A percentile compares a stretch with the other conserved stretches of the same genome.
Conservation (phyloP, 2,329 filamentous ascomycete genomes). For the Emergomyces africanus region DNA sequence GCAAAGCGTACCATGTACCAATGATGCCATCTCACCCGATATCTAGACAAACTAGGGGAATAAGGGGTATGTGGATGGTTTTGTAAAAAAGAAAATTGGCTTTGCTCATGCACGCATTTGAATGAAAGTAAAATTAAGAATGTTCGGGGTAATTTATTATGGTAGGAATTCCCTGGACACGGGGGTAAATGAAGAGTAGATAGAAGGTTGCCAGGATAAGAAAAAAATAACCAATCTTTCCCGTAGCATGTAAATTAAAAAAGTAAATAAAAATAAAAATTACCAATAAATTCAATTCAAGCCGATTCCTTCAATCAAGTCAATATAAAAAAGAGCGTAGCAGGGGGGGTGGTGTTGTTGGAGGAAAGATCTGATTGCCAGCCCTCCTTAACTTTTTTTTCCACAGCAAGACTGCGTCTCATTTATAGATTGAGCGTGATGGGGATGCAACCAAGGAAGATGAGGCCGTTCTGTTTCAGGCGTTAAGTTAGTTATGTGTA, state of each 20-base stretch:
- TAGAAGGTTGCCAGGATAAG: neutral
- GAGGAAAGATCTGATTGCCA: neutral
- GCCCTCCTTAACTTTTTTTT: neutral
- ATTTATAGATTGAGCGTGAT: neutral
- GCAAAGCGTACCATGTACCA: neutral
- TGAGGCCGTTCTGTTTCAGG: neutral
- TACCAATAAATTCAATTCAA: neutral
- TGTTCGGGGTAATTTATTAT: no score
- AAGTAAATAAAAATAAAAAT: neutral
- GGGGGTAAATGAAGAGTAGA: neutral
- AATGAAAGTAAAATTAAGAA: neutral
- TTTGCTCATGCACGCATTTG: neutral
- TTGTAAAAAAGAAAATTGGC: neutral
- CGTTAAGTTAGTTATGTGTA: neutral
- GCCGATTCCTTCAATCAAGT: neutral
- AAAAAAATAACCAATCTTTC: neutral
- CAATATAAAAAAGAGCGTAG: neutral
- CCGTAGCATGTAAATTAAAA: neutral
- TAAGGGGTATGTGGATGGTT: no score
- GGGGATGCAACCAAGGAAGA: slow-evolving; percentile 1
- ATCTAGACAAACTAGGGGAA: neutral
- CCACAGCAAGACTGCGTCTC: neutral
- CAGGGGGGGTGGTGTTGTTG: neutral
- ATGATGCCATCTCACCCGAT: neutral
- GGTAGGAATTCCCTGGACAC: no score